A percentile compares a stretch with the other conserved stretches of the same genome.
These are phyloP conservation scores for Medicago ruthenica DNA, from an alignment of 306 rosid genomes.

Conservation along the genomic window DNA sequence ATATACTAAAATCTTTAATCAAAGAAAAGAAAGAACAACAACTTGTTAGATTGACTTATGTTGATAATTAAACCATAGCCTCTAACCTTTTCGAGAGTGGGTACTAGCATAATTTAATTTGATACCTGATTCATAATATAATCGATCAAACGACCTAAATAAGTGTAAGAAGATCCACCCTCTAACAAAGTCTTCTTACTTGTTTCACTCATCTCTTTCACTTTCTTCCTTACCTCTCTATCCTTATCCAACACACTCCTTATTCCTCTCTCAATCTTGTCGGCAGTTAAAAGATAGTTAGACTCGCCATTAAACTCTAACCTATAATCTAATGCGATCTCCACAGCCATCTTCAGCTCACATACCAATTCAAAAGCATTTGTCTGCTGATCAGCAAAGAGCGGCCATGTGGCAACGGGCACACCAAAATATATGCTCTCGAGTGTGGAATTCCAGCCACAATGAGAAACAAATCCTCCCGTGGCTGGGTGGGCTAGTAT, in stretches of 20 bases:
- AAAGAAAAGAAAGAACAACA: too few relatives aligned
- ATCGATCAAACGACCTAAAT: conserved; percentile 35
- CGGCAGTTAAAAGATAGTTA: neutral
- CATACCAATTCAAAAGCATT: conserved; percentile 50
- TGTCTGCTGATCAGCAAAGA: conserved; percentile 52
- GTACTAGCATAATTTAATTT: too few relatives aligned
- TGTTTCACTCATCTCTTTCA: conserved; percentile 43
- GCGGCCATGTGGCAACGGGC: conserved; percentile 60
- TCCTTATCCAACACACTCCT: conserved; percentile 47
- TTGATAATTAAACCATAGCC: too few relatives aligned
- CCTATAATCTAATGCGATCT: conserved; percentile 34
- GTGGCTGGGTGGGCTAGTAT: conserved; percentile 51
- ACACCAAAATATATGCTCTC: conserved; percentile 44
- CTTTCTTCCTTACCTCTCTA: conserved; percentile 36
- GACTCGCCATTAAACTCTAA: neutral
- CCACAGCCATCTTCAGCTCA: conserved; percentile 50
- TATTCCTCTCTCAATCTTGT: neutral
- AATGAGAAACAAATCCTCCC: conserved; percentile 57
- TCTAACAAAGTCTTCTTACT: conserved; percentile 32
- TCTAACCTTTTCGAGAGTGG: too few relatives aligned
- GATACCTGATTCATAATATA: neutral
- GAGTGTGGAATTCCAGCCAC: conserved; percentile 65
- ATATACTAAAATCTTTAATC: too few relatives aligned
- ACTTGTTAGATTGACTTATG: too few relatives aligned
- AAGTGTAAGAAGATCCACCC: conserved; percentile 47